Base-by-base conservation (phyloP, 371 early-diverging fungal genomes). In the Lichtheimia hyalospora region DNA sequence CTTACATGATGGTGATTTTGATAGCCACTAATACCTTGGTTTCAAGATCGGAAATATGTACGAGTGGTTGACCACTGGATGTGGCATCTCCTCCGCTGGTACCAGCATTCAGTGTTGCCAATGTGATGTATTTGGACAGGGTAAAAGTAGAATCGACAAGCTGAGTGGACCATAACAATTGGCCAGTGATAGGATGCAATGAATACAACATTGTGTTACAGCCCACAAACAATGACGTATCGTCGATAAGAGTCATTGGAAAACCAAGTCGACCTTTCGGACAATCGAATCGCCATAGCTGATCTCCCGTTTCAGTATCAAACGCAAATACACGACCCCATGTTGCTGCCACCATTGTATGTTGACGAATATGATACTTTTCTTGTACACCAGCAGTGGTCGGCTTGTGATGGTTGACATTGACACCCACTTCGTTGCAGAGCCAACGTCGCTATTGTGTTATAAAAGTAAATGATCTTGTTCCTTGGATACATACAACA, bases 361-460 rank as follows among this genome's bases (percentile, higher is more conserved):
- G 53, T 8, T 23, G 53, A 34, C 27, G 24, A 20, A 12, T 43
- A 12, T 16, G 23, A 34, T 15, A 0, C 18, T 54, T 41, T 25
- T 43, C 24, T 13, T 44, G 20, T 43, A 23, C n/a, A 27, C 40
- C 28, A 20, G 24, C 49, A 49, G 49, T 3, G 12, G 49, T 2
- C 8, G 18, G 7, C 15, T 52, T 27, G 13, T 5, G 27, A 16
- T 52, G 14, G 20, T 54, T 18, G 25, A 28, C 10, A 54, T 54
- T 54, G 54, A 21, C 18, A 20, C 27, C 40, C 8, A n/a, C 56
- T n/a, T 55, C 44, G 41, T 55, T 55, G 14, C 56, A 55, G 27
- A 55, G 16, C 56, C 56, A 55, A 15, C 56, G 56, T 55, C 56
- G 16, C 56, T 55, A 25, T 41, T 3, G 25, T 5, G n/a, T n/a